These are phyloP conservation scores for Starmerella geochares DNA, from an alignment of 805 yeast species.

Conservation along the genomic window DNA sequence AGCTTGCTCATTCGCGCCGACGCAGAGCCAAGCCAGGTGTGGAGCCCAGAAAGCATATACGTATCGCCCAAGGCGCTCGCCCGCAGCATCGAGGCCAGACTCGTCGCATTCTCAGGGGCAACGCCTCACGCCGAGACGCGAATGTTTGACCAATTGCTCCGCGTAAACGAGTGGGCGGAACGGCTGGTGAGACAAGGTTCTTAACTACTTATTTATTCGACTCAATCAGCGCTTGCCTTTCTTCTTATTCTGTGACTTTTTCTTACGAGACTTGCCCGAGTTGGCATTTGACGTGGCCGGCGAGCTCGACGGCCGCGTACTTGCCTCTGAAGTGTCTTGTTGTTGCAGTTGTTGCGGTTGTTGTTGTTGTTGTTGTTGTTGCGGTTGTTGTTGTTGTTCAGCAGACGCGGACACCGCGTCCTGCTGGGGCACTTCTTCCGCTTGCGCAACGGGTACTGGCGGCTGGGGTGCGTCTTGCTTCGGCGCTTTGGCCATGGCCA, in stretches of 20 bases:
- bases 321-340: background rate
- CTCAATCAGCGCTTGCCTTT: constrained; percentile 10
- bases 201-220: background rate
- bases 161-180: constrained; percentile 3
- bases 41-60: background rate
- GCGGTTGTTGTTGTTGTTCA: background rate
- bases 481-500: constrained; percentile 14
- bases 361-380: background rate
- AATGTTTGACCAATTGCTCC: background rate
- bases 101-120: background rate
- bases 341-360: background rate
- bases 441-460: no score
- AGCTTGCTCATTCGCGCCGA: constrained; percentile 5
- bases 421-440: no score
- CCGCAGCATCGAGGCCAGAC: background rate
- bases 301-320: background rate
- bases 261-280: constrained; percentile 4
- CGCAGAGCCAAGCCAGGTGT: background rate
- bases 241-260: constrained; percentile 7
- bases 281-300: background rate
- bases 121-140: background rate
- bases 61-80: background rate
- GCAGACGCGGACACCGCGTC: no score
- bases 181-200: no score
- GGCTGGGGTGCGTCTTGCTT: background rate